Evolutionary conservation across 2,329 filamentous ascomycete species (phyloP), one percentile per base, ranked within the genome.

Genomic region (Colletotrichum sp.): DNA sequence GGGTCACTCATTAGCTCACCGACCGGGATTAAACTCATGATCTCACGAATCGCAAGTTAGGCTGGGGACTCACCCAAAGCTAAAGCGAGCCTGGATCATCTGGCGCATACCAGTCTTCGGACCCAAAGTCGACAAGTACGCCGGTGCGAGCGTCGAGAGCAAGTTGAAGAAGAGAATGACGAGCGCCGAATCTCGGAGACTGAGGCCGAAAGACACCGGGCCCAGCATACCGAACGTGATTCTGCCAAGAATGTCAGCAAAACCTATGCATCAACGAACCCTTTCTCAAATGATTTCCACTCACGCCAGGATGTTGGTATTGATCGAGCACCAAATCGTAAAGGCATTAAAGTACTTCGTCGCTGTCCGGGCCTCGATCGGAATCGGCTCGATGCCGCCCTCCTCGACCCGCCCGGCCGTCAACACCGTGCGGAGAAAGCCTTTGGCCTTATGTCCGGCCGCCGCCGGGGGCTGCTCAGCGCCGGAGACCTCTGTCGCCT

Each of bases 151-250:
- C 5, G 87, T 77, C 1, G 84, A 84, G 9, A 87, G 65, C 18
- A 88, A 77, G 8, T 82, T 85, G 80, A 89, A 88, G 81, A 89
- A 89, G 13, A 89, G 78, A 62, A 88, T 88, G 15, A 88, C 81
- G 4, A 89, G 81, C 2, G 87, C 82, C 21, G 84, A 82, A 68
- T 87, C 85, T 68, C 85, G 82, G 6, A 89, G 81, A 60, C 83
- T 84, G 15, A 89, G 81, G 1, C 86, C 86, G 59, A 79, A 81
- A 52, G 86, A 86, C 26, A 86, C 80, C 6, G 88, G 86, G 3
- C 87, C 88, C 8, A 86, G 81, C 84, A 89, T 88, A 39, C 88
- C 88, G 65, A 88, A 28, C 82, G 79, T 80, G 36, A 81, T 85
- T 21, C 88, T 85, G 12, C n/a, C 16, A 16, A 59, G 6, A 6